Conservation (phyloP, 768 basidiomycete genomes). For the Calocybe cyanea region DNA sequence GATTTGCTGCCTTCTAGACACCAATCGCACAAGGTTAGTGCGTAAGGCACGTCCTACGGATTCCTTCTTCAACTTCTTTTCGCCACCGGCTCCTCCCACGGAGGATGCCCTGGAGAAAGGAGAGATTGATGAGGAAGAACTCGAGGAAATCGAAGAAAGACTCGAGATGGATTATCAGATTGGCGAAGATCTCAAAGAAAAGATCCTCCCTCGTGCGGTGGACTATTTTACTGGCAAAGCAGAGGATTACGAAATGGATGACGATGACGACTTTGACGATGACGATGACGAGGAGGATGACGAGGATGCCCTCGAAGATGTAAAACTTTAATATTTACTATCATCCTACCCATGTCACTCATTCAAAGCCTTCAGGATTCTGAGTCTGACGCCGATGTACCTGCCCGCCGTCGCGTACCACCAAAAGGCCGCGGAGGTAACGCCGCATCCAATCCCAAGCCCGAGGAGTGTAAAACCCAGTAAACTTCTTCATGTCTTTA, state of each 20-base stretch:
- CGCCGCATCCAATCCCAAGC: slow-evolving; percentile 52
- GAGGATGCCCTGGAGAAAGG: slow-evolving; percentile 64
- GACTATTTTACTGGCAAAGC: slow-evolving; percentile 99
- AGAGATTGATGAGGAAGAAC: slow-evolving; percentile 78
- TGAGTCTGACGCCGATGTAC: slow-evolving; percentile 66
- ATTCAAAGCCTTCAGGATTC: slow-evolving; percentile 43
- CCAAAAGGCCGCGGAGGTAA: slow-evolving; percentile 52
- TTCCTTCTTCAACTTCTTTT: slow-evolving; percentile 99
- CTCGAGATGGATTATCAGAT: slow-evolving; percentile 97
- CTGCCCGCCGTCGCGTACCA: slow-evolving; percentile 53
- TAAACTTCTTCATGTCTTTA: slow-evolving; percentile 23
- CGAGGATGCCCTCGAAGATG: slow-evolving; percentile 59
- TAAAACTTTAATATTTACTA: slow-evolving; percentile 17
- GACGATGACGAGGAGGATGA: slow-evolving; percentile 60
- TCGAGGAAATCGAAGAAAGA: slow-evolving; percentile 89
- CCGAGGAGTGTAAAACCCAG: slow-evolving; percentile 94
- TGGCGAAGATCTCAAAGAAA: slow-evolving; percentile 97
- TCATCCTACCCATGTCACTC: slow-evolving; percentile 2
- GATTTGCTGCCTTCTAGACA: slow-evolving; percentile 44
- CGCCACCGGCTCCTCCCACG: slow-evolving; percentile 69
- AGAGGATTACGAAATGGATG: slow-evolving; percentile 70
- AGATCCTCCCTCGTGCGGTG: slow-evolving; percentile 91
- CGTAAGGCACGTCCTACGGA: slow-evolving; percentile 87
- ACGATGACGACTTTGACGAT: slow-evolving; percentile 53
- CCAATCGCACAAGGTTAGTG: slow-evolving; percentile 77